Percentiles rank a stretch among this genome's conserved stretches.
Conservation (phyloP, 495 filamentous ascomycete species). For the Amorphotheca resinae region DNA sequence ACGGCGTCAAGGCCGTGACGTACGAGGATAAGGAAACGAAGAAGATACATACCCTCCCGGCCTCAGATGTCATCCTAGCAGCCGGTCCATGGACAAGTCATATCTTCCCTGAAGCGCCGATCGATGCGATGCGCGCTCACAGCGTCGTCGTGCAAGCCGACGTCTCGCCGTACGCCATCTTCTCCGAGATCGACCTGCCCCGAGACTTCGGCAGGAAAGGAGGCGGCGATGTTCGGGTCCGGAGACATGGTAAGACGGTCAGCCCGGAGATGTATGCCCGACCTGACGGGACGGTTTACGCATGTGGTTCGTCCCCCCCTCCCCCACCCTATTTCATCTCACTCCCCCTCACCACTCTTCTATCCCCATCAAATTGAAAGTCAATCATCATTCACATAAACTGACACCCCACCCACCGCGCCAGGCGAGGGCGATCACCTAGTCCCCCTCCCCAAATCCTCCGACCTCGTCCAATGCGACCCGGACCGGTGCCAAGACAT, state of each 20-base stretch:
- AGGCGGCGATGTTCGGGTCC: constrained; percentile 31
- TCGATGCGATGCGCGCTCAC: constrained; percentile 75
- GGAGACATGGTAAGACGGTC: constrained; percentile 35
- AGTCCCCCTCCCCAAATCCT: constrained; percentile 63
- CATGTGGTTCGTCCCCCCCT: constrained; percentile 42
- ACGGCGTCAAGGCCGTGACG: constrained; percentile 52
- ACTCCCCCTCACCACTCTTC: too few relatives aligned
- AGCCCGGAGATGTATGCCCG: constrained; percentile 91
- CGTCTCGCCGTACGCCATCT: constrained; percentile 78
- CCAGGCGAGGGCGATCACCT: constrained; percentile 67
- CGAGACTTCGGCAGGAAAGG: constrained; percentile 37
- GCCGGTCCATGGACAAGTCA: constrained; percentile 83
- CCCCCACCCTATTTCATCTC: neutral
- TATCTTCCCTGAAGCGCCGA: constrained; percentile 62
- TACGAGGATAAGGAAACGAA: constrained; percentile 57
- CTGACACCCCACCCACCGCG: neutral
- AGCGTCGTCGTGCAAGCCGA: constrained; percentile 75
- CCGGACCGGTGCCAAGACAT: constrained; percentile 74
- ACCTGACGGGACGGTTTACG: constrained; percentile 80
- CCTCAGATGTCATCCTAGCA: constrained; percentile 71
- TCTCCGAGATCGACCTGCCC: constrained; percentile 78
- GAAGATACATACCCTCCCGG: constrained; percentile 45
- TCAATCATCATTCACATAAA: neutral
- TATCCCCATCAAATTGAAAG: too few relatives aligned
- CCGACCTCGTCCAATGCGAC: constrained; percentile 69